phyloP scores from a whole-genome alignment of 2,329 filamentous ascomycete species.

The Helminthosporium solani region DNA sequence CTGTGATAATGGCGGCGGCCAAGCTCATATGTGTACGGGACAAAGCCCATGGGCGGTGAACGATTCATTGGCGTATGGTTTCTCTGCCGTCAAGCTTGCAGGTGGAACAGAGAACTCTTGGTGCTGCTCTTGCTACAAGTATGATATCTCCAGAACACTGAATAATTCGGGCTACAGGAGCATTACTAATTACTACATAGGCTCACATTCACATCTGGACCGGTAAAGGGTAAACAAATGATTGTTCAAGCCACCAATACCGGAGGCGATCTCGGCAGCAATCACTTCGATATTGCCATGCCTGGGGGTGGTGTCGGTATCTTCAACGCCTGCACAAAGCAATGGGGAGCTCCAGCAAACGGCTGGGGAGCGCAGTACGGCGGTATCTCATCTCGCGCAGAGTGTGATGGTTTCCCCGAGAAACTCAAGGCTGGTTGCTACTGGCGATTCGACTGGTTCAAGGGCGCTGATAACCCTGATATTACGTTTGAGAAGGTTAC shows the following conservation, averaged over 20 bases:
- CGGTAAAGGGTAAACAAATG: conserved; percentile 61
- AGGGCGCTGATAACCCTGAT: conserved; percentile 35
- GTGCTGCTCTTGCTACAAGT: conserved; percentile 67
- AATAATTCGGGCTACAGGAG: too few species aligned
- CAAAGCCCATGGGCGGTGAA: conserved; percentile 63
- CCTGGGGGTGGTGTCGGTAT: conserved; percentile 40
- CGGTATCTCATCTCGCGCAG: conserved; percentile 31
- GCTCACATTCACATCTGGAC: conserved; percentile 59
- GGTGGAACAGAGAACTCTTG: conserved; percentile 57
- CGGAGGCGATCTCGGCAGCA: conserved; percentile 42
- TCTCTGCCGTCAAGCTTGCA: conserved; percentile 60
- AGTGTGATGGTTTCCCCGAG: conserved; percentile 37
- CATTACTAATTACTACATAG: conserved; percentile 22
- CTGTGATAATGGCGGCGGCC: conserved; percentile 58
- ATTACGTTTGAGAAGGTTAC: conserved; percentile 37
- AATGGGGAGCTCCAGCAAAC: conserved; percentile 34
- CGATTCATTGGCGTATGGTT: conserved; percentile 62
- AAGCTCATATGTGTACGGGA: conserved; percentile 59
- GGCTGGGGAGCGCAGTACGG: conserved; percentile 41
- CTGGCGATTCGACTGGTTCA: conserved; percentile 43
- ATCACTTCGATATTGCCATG: conserved; percentile 43
- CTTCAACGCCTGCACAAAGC: conserved; percentile 37
- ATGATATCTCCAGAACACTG: conserved; percentile 8
- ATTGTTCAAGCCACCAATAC: conserved; percentile 67
- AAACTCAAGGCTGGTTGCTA: conserved; percentile 40